Conservation (phyloP, 306 rosid species). For the Quercus aquifolioides region DNA sequence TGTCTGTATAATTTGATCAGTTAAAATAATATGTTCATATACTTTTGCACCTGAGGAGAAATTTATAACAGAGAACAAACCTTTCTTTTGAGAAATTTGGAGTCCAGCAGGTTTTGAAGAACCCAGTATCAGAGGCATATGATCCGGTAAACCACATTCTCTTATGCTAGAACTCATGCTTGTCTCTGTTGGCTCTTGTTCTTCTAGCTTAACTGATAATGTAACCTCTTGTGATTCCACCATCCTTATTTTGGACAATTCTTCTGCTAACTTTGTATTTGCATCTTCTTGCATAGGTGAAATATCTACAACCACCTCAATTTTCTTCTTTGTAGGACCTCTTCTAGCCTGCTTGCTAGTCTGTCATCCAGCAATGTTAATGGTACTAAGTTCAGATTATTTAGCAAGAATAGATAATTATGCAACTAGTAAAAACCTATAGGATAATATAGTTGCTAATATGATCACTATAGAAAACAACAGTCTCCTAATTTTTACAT, state of each 20-base stretch:
- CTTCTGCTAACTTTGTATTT: conserved; percentile 61
- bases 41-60: conserved; percentile 7
- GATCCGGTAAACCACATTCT: conserved; percentile 29
- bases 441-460: conserved; percentile 1
- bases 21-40: conserved; percentile 1
- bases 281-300: conserved; percentile 49
- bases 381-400: not conserved
- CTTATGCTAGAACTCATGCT: conserved; percentile 13
- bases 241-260: conserved; percentile 63
- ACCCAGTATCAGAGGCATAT: conserved; percentile 27
- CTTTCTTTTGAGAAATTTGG: conserved; percentile 40
- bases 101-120: conserved; percentile 30
- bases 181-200: conserved; percentile 21
- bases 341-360: conserved; percentile 38
- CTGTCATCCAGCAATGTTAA: conserved; percentile 32
- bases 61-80: conserved; percentile 33
- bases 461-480: not conserved
- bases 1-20: not conserved
- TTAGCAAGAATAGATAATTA: not conserved
- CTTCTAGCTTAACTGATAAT: conserved; percentile 21
- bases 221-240: conserved; percentile 44
- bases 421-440: not conserved
- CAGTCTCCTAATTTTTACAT: not conserved
- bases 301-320: conserved; percentile 27
- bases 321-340: conserved; percentile 34